These are phyloP conservation scores for Cyathus striatus DNA, from an alignment of 768 basidiomycete genomes.

Conservation along the genomic window DNA sequence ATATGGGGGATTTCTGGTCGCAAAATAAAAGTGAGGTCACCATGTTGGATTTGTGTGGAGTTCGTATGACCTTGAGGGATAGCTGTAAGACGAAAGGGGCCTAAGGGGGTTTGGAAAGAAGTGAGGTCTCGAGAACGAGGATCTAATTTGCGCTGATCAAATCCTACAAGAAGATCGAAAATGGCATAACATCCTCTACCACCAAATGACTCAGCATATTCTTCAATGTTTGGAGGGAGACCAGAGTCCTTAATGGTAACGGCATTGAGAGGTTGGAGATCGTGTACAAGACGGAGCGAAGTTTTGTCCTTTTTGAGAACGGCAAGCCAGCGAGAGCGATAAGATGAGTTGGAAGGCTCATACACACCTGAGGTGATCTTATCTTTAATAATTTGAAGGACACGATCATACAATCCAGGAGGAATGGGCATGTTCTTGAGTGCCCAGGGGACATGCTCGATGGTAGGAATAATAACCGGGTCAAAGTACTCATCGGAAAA, in stretches of 20 bases:
- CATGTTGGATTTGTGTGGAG: neutral
- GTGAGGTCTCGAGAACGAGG: neutral
- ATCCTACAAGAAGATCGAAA: neutral
- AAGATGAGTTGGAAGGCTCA: slow-evolving; percentile 10
- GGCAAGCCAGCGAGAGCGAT: slow-evolving; percentile 6
- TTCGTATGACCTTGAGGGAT: neutral
- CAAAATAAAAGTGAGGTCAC: neutral
- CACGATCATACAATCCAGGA: slow-evolving; percentile 9
- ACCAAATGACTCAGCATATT: neutral
- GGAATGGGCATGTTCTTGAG: slow-evolving; percentile 9
- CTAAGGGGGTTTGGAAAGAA: neutral
- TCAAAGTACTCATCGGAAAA: slow-evolving; percentile 3
- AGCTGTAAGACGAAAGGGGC: neutral
- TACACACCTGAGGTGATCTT: slow-evolving; percentile 9
- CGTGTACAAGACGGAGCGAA: neutral
- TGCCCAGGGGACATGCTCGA: slow-evolving; percentile 5
- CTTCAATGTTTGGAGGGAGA: neutral
- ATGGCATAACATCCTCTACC: neutral
- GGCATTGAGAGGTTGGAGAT: slow-evolving; percentile 3
- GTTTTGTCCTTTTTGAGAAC: neutral
- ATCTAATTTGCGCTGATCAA: neutral
- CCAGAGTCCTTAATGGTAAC: slow-evolving; percentile 1
- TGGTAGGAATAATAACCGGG: slow-evolving; percentile 1
- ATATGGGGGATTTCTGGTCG: neutral
- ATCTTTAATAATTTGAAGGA: slow-evolving; percentile 6